phyloP scores from a whole-genome alignment of 2,329 filamentous ascomycete species.

The Xylariaceae sp. region DNA sequence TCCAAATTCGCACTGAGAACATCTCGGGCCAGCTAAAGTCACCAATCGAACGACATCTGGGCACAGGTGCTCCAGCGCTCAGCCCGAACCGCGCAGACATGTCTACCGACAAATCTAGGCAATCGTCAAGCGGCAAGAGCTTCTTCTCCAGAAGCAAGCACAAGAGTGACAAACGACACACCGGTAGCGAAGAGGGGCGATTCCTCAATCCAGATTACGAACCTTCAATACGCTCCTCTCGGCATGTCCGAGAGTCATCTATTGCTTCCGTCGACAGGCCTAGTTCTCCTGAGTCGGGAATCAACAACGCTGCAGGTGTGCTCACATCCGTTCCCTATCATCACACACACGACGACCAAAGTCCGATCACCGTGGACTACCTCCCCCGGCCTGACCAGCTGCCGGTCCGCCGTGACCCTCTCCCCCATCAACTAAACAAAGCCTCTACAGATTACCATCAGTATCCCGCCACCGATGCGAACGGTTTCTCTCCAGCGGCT shows the following conservation, averaged over 20 bases:
- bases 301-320: conserved; percentile 75
- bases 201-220: conserved; percentile 59
- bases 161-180: conserved; percentile 64
- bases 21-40: conserved; percentile 12
- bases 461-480: conserved; percentile 71
- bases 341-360: conserved; percentile 62
- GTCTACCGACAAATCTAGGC: conserved; percentile 75
- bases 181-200: conserved; percentile 57
- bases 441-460: conserved; percentile 79
- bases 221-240: conserved; percentile 66
- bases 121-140: conserved; percentile 70
- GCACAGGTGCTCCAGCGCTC: conserved; percentile 28
- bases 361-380: conserved; percentile 71
- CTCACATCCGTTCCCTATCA: conserved; percentile 90
- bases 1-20: conserved; percentile 15
- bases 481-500: conserved; percentile 45
- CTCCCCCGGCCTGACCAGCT: conserved; percentile 65
- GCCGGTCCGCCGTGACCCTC: conserved; percentile 65
- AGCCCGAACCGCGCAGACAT: conserved; percentile 34
- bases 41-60: conserved; percentile 22
- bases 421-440: conserved; percentile 83
- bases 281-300: conserved; percentile 59
- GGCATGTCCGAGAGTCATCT: conserved; percentile 73
- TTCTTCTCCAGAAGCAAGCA: conserved; percentile 91
- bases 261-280: conserved; percentile 69